Evolutionary conservation across 2,329 filamentous ascomycete species (phyloP).

Genomic region (Colletotrichum musicola): DNA sequence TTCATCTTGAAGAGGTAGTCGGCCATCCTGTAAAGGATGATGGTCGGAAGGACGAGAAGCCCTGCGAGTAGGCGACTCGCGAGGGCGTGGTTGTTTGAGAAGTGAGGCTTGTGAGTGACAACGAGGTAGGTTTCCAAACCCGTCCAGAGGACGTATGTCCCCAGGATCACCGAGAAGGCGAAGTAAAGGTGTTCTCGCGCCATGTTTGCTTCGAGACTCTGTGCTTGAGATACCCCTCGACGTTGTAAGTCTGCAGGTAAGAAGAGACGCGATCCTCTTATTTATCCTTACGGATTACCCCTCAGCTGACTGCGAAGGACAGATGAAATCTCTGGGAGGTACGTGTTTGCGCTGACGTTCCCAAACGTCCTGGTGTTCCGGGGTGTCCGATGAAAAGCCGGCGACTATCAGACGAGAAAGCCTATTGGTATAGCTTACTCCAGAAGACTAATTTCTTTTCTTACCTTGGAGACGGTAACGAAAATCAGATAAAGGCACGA

Average conservation of each 20-base stretch:
- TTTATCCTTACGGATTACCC: slow-evolving; percentile 7
- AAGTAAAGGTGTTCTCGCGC: slow-evolving; percentile 31
- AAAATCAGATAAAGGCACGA: background rate
- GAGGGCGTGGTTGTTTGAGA: slow-evolving; percentile 6
- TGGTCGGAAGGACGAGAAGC: slow-evolving; percentile 33
- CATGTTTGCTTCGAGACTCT: slow-evolving; percentile 5
- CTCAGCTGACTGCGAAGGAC: background rate
- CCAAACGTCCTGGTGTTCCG: slow-evolving; percentile 19
- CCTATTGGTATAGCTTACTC: background rate
- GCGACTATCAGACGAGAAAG: slow-evolving; percentile 12
- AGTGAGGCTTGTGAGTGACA: background rate
- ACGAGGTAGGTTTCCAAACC: slow-evolving; percentile 15
- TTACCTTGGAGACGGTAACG: background rate
- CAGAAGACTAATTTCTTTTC: background rate
- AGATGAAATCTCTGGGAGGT: background rate
- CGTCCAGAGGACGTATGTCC: slow-evolving; percentile 31
- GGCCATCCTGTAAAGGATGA: slow-evolving; percentile 39
- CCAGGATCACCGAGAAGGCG: slow-evolving; percentile 13
- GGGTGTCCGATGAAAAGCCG: slow-evolving; percentile 1
- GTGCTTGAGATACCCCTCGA: no score
- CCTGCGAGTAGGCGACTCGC: slow-evolving; percentile 9
- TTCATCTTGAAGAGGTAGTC: slow-evolving; percentile 45
- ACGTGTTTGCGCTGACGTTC: slow-evolving; percentile 12
- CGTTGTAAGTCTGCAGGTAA: background rate
- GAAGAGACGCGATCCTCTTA: background rate